phyloP scores from a whole-genome alignment of 805 yeast genomes.

The Saturnispora bothae region DNA sequence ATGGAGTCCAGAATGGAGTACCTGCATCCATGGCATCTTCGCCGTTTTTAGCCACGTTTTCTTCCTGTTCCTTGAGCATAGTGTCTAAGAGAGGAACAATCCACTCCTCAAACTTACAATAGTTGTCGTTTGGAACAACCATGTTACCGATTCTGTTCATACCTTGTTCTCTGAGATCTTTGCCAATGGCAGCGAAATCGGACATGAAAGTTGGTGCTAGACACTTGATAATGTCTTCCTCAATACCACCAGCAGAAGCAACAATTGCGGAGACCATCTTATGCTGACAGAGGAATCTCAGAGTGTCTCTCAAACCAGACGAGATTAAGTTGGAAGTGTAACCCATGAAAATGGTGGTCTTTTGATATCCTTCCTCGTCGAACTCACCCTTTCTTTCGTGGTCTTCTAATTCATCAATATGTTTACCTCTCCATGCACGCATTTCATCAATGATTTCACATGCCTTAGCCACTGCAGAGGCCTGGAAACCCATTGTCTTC shows the following conservation, averaged over 20 bases:
- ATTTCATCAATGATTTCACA: conserved; percentile 88
- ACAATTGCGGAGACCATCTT: conserved; percentile 93
- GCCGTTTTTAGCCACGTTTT: conserved; percentile 44
- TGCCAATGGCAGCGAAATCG: conserved; percentile 76
- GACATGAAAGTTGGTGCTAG: conserved; percentile 95
- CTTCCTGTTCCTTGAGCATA: conserved; percentile 83
- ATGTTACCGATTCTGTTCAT: conserved; percentile 96
- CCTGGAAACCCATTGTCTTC: conserved; percentile 97
- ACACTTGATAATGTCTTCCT: conserved; percentile 94
- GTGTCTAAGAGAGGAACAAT: conserved; percentile 86
- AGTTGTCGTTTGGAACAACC: conserved; percentile 95
- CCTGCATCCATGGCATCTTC: conserved; percentile 52
- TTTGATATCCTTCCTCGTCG: conserved; percentile 69
- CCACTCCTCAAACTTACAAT: conserved; percentile 98
- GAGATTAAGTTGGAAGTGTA: conserved; percentile 93
- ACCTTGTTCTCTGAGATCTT: conserved; percentile 80
- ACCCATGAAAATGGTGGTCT: conserved; percentile 88
- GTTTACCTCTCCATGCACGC: conserved; percentile 89
- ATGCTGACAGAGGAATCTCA: conserved; percentile 82
- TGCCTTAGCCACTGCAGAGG: conserved; percentile 72
- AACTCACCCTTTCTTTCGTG: conserved; percentile 65
- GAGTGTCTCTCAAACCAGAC: conserved; percentile 86
- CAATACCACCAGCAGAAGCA: conserved; percentile 97
- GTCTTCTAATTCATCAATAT: conserved; percentile 55
- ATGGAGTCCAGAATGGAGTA: conserved; percentile 85